Percentiles rank a stretch among this genome's conserved stretches.
These are phyloP conservation scores for Pyracantha coccinea DNA, from an alignment of 331 rosid species.

Conservation along the genomic window DNA sequence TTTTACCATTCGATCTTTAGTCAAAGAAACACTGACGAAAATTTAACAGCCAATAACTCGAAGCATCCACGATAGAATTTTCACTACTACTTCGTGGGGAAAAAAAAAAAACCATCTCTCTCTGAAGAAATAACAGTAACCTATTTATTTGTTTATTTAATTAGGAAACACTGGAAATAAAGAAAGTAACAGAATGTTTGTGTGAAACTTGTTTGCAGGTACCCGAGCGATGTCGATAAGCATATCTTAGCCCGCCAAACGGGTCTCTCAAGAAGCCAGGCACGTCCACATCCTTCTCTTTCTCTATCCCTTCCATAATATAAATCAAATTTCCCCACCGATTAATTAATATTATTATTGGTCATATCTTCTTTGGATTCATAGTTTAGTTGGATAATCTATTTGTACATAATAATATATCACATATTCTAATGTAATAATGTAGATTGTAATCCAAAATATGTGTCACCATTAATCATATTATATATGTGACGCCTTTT, in stretches of 20 bases:
- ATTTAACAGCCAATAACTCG: neutral
- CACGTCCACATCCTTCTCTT: conserved; percentile 33
- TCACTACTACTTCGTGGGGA: neutral
- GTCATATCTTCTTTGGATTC: conserved; percentile 26
- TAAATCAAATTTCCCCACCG: conserved; percentile 3
- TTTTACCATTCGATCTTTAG: neutral
- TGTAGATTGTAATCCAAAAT: neutral
- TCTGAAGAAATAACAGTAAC: neutral
- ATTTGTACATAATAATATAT: neutral
- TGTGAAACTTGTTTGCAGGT: conserved; percentile 45
- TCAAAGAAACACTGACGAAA: neutral
- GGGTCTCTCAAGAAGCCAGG: conserved; percentile 99
- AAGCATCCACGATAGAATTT: neutral
- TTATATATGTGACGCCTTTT: conserved; percentile 1
- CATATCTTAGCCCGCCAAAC: conserved; percentile 96
- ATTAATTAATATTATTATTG: neutral
- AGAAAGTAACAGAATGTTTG: neutral
- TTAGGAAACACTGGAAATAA: neutral
- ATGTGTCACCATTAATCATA: neutral
- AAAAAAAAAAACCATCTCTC: neutral
- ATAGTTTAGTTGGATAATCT: neutral
- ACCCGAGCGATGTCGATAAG: conserved; percentile 97
- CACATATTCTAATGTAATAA: neutral
- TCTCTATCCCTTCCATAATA: conserved; percentile 6
- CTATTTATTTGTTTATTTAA: neutral